Conservation (phyloP, 2,329 filamentous ascomycete species). For the Penicillium vulpinum region DNA sequence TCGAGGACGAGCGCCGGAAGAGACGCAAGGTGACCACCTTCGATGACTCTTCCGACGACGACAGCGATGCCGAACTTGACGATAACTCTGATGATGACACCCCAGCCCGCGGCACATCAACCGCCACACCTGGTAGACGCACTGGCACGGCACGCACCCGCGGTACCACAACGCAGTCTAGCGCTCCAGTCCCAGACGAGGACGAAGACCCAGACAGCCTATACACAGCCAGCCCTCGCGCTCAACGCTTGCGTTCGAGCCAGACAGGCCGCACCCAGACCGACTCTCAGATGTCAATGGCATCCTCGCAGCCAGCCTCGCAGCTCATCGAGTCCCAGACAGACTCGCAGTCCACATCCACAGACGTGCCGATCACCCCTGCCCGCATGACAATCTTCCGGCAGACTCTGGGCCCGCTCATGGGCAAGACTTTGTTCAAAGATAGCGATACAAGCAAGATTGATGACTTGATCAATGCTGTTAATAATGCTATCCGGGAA, state of each 20-base stretch:
- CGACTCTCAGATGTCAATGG: conserved; percentile 65
- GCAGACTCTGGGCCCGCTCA: conserved; percentile 75
- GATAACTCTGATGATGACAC: conserved; percentile 30
- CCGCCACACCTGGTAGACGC: conserved; percentile 32
- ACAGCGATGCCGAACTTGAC: conserved; percentile 43
- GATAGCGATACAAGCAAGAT: conserved; percentile 76
- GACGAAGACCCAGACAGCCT: conserved; percentile 53
- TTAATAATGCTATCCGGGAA: conserved; percentile 68
- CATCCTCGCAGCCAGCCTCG: conserved; percentile 76
- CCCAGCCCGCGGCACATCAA: conserved; percentile 24
- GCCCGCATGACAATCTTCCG: conserved; percentile 74
- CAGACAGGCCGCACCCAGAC: conserved; percentile 43
- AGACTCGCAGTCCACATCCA: conserved; percentile 38
- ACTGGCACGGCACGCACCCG: conserved; percentile 34
- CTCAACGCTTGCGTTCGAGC: conserved; percentile 39
- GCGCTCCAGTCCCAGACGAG: conserved; percentile 51
- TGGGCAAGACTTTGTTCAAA: conserved; percentile 79
- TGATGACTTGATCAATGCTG: conserved; percentile 70
- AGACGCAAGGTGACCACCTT: conserved; percentile 73
- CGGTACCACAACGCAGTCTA: conserved; percentile 38
- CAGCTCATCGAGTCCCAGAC: conserved; percentile 62
- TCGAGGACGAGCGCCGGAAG: conserved; percentile 75
- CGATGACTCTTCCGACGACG: conserved; percentile 59
- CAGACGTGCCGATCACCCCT: conserved; percentile 44
- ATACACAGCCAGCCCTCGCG: conserved; percentile 54